Evolutionary conservation across 768 basidiomycete species (phyloP), one percentile per base, ranked within the genome.

Genomic region (Kwoniella sp.): DNA sequence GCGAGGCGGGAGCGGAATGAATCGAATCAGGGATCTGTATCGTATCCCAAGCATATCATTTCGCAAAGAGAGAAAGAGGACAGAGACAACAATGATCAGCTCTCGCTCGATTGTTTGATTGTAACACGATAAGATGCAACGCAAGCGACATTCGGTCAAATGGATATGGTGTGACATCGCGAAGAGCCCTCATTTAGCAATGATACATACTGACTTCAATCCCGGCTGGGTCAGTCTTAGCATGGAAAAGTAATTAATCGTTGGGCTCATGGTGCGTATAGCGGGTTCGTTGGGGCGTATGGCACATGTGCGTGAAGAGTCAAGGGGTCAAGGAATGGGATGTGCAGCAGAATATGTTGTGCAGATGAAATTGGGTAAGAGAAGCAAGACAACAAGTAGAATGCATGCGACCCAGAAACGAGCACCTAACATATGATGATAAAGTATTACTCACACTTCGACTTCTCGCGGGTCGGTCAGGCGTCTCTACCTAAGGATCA

Each of bases 171-270:
- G 45, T 37, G 20, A 20, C 23, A 58, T 41, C 20, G 13, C 20
- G 22, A n/a, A 25, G 26, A 61, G 60, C 60, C 60, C 60, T 61
- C 60, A 61, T 53, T 38, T 54, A 61, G 60, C 60, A 53, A 37
- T 37, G 52, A 61, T 74, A 74, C 73, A 67, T 70, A 60, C 52
- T 63, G 54, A 71, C 73, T 71, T 77, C 75, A 74, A 30, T 29
- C 74, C 75, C 73, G 62, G 65, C 52, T 68, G 71, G 75, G 71
- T 77, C 75, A 71, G 75, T 68, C 60, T 77, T 77, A 77, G 75
- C 75, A 77, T 77, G 75, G 75, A 77, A 73, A 67, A 71, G 68
- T 66, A 71, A 70, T 68, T 77, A 73, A 77, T 77, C 74, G 55
- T 55, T 61, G 70, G 74, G 72, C 70, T 37, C 31, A 54, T 52